These are phyloP conservation scores for Trypanosomatidae sp. DNA, from an alignment of 208 protist genomes.

Conservation along the genomic window DNA sequence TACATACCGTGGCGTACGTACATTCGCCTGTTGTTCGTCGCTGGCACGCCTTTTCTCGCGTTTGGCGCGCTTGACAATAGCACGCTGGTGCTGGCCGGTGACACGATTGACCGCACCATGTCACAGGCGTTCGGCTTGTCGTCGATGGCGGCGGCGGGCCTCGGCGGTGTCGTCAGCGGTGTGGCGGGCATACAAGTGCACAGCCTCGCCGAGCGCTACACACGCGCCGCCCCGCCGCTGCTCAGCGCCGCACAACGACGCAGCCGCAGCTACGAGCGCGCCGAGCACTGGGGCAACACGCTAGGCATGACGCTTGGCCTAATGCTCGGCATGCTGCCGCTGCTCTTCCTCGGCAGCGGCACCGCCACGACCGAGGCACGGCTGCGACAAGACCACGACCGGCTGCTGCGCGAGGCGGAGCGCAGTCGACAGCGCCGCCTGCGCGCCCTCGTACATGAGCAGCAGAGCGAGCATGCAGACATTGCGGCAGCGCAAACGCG, in stretches of 20 bases:
- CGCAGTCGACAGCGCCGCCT: slow-evolving; percentile 10
- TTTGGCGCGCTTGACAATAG: slow-evolving; percentile 82
- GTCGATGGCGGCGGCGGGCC: slow-evolving; percentile 57
- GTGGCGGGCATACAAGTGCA: slow-evolving; percentile 81
- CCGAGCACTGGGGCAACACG: slow-evolving; percentile 44
- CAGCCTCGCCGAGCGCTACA: slow-evolving; percentile 65
- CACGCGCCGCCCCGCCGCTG: slow-evolving; percentile 24
- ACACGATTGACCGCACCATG: slow-evolving; percentile 60
- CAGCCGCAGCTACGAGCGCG: slow-evolving; percentile 13
- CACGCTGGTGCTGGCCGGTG: slow-evolving; percentile 63
- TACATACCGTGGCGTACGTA: slow-evolving; percentile 44
- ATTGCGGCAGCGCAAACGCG: too few relatives aligned
- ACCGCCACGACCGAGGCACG: slow-evolving; percentile 11
- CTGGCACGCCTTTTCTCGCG: slow-evolving; percentile 65
- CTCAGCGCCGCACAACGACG: slow-evolving; percentile 42
- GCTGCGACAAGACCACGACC: slow-evolving; percentile 11
- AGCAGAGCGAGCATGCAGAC: too few relatives aligned
- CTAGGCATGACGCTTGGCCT: slow-evolving; percentile 70
- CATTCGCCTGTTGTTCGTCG: slow-evolving; percentile 18
- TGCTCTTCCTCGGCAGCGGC: slow-evolving; percentile 39
- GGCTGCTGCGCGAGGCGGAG: slow-evolving; percentile 14
- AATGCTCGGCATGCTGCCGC: slow-evolving; percentile 54
- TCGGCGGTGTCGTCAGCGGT: slow-evolving; percentile 74
- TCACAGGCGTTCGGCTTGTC: slow-evolving; percentile 42
- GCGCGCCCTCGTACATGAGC: neutral